Conservation (phyloP, 805 yeast species). For the Candida suzukii region DNA sequence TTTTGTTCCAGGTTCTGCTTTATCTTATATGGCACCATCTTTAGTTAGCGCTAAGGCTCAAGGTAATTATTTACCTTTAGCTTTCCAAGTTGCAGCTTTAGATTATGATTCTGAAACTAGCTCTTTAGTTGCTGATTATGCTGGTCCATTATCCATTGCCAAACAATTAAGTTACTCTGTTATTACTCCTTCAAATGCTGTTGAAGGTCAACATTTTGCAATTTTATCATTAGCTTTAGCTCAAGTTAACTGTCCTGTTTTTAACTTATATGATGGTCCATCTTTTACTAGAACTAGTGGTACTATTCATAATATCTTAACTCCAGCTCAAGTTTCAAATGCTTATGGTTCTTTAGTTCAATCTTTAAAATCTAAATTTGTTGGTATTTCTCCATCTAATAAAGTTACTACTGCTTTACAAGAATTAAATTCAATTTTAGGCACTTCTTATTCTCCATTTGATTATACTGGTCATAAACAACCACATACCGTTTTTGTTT, state of each 20-base stretch:
- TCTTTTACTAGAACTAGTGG: constrained; percentile 47
- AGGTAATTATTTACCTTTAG: constrained; percentile 41
- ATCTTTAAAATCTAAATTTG: constrained; percentile 16
- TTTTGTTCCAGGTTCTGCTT: constrained; percentile 60
- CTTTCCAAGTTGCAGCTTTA: constrained; percentile 70
- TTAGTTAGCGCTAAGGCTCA: constrained; percentile 31
- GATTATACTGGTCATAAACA: constrained; percentile 59
- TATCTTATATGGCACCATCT: constrained; percentile 60
- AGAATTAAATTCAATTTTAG: constrained; percentile 46
- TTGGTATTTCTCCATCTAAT: constrained; percentile 18
- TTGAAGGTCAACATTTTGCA: constrained; percentile 64
- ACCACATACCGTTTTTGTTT: constrained; percentile 72
- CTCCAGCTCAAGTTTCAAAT: constrained; percentile 34
- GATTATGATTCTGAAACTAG: constrained; percentile 53
- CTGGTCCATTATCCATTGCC: constrained; percentile 55
- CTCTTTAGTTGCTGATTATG: constrained; percentile 56
- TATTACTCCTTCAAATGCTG: constrained; percentile 53
- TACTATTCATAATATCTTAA: constrained; percentile 35
- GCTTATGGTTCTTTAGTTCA: constrained; percentile 32
- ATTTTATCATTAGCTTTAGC: constrained; percentile 60
- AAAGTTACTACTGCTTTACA: constrained; percentile 39
- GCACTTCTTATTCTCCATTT: constrained; percentile 50
- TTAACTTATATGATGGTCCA: constrained; percentile 79
- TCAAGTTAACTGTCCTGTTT: constrained; percentile 52
- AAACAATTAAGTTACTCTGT: constrained; percentile 59